phyloP scores from a whole-genome alignment of 768 basidiomycete species.

The Cystoderma amianthinum region DNA sequence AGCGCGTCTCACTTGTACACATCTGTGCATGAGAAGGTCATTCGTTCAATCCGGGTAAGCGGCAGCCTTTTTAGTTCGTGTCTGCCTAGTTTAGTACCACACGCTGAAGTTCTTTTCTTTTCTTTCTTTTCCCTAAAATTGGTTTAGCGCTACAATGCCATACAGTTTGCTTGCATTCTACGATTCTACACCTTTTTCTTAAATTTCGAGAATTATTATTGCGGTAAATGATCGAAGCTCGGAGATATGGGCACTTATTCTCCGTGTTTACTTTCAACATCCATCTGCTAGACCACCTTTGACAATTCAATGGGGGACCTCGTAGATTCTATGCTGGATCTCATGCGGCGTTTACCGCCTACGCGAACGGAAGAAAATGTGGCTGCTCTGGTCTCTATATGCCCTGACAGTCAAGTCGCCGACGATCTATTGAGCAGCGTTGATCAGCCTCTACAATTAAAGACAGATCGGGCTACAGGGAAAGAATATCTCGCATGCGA shows the following conservation, averaged over 20 bases:
- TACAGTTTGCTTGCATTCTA: too few relatives aligned
- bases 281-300: not conserved
- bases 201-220: not conserved
- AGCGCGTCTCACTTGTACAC: constrained; percentile 32
- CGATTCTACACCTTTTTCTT: too few relatives aligned
- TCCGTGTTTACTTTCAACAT: too few relatives aligned
- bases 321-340: constrained; percentile 90
- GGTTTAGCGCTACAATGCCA: too few relatives aligned
- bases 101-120: too few relatives aligned
- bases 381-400: constrained; percentile 68
- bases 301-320: constrained; percentile 50
- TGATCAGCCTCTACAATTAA: constrained; percentile 86
- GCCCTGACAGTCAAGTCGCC: constrained; percentile 70
- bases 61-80: too few relatives aligned
- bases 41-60: constrained; percentile 33
- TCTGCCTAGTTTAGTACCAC: too few relatives aligned
- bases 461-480: constrained; percentile 73
- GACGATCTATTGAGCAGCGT: constrained; percentile 94
- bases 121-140: too few relatives aligned
- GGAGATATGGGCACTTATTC: not conserved
- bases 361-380: constrained; percentile 86
- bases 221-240: not conserved
- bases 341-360: constrained; percentile 94
- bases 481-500: constrained; percentile 91
- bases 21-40: constrained; percentile 26